These are phyloP conservation scores for Phycomyces nitens DNA, from an alignment of 192 early-diverging fungal genomes.

Conservation along the genomic window DNA sequence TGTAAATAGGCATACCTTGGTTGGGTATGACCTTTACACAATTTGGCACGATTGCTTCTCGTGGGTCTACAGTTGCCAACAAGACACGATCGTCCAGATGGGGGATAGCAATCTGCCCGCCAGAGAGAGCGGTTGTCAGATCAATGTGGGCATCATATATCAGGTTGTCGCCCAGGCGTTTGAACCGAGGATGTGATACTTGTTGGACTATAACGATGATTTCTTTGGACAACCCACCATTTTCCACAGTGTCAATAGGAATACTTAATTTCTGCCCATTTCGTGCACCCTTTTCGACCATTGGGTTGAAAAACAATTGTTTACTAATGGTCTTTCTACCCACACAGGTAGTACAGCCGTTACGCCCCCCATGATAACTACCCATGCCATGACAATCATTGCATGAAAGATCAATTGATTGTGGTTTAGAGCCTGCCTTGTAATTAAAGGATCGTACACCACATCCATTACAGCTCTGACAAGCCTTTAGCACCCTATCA, in stretches of 20 bases:
- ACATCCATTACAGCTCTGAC: conserved; percentile 78
- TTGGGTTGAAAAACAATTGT: conserved; percentile 94
- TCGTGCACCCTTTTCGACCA: conserved; percentile 94
- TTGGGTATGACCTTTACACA: conserved; percentile 73
- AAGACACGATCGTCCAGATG: conserved; percentile 92
- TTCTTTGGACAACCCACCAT: conserved; percentile 96
- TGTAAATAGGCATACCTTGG: conserved; percentile 95
- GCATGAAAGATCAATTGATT: conserved; percentile 98
- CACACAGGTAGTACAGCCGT: conserved; percentile 86
- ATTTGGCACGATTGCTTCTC: conserved; percentile 91
- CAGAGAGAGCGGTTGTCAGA: conserved; percentile 90
- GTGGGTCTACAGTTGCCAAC: conserved; percentile 82
- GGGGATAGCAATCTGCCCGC: conserved; percentile 84
- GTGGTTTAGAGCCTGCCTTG: conserved; percentile 97
- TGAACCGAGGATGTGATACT: conserved; percentile 86
- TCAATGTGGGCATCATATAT: conserved; percentile 91
- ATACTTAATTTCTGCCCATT: conserved; percentile 93
- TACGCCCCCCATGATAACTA: conserved; percentile 88
- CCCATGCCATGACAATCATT: conserved; percentile 85
- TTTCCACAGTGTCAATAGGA: no score
- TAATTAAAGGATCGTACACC: conserved; percentile 86
- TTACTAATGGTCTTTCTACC: conserved; percentile 84
- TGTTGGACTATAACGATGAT: conserved; percentile 94
- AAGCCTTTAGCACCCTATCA: conserved; percentile 81
- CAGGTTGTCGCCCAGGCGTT: conserved; percentile 89